Conservation (phyloP, 2,329 filamentous ascomycete species). For the Myriosclerotinia duriaeana region DNA sequence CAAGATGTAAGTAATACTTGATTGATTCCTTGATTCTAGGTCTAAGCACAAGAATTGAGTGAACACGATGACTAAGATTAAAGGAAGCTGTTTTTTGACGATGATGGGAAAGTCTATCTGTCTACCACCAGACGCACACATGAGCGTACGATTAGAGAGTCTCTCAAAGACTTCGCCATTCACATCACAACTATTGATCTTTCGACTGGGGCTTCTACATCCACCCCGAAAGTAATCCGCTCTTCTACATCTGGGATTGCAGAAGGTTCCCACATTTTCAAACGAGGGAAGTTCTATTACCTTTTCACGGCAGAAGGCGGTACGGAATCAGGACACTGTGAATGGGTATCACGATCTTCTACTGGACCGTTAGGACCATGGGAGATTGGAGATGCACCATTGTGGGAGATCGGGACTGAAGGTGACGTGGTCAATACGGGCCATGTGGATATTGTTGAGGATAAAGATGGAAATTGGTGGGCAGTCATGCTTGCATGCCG, state of each 20-base stretch:
- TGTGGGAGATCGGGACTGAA: constrained; percentile 9
- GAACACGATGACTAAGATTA: neutral
- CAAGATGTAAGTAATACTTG: constrained; percentile 15
- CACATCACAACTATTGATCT: constrained; percentile 45
- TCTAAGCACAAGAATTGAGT: neutral
- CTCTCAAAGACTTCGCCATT: constrained; percentile 33
- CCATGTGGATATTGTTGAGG: constrained; percentile 57
- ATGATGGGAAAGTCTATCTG: constrained; percentile 52
- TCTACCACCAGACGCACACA: constrained; percentile 17
- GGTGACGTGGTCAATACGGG: constrained; percentile 47
- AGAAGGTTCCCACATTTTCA: constrained; percentile 57
- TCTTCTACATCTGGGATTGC: constrained; percentile 51
- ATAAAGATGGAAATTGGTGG: constrained; percentile 54
- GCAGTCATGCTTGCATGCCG: constrained; percentile 49
- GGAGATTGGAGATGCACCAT: constrained; percentile 5
- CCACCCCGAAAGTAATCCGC: constrained; percentile 32
- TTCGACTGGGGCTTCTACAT: constrained; percentile 45
- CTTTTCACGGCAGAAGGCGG: constrained; percentile 55
- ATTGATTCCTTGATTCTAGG: neutral
- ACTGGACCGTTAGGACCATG: constrained; percentile 14
- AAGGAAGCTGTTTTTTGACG: constrained; percentile 50
- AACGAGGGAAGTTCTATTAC: constrained; percentile 53
- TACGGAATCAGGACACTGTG: constrained; percentile 48
- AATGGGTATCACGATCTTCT: constrained; percentile 15
- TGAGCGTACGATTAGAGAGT: neutral